phyloP scores from a whole-genome alignment of 805 yeast species.

The Wickerhamomyces ciferrii region DNA sequence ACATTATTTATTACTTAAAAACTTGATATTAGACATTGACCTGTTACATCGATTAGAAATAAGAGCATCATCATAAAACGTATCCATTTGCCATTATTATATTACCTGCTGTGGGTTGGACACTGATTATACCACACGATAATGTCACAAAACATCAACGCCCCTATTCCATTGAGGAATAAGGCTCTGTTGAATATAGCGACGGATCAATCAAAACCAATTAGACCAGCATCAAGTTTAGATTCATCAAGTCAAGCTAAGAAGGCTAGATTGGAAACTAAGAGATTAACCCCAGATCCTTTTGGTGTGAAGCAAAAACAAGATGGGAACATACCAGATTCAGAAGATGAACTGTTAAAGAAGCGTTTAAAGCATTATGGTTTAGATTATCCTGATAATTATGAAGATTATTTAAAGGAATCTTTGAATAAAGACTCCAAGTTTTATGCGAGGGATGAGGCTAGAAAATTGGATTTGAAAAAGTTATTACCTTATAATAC shows the following conservation, averaged over 20 bases:
- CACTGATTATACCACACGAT: neutral
- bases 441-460: slow-evolving; percentile 31
- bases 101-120: neutral
- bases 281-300: slow-evolving; percentile 19
- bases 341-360: slow-evolving; percentile 17
- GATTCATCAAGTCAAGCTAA: neutral
- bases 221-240: neutral
- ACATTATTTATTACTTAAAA: too few species aligned
- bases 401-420: slow-evolving; percentile 23
- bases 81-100: neutral
- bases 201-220: neutral
- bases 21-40: too few species aligned
- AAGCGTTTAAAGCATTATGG: slow-evolving; percentile 35
- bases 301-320: neutral
- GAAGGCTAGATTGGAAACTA: neutral
- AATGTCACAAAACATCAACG: slow-evolving; percentile 12
- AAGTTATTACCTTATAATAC: slow-evolving; percentile 66
- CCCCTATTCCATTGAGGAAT: slow-evolving; percentile 20
- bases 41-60: neutral
- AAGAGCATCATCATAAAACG: neutral
- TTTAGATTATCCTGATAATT: slow-evolving; percentile 46
- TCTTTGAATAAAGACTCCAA: slow-evolving; percentile 29
- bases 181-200: slow-evolving; percentile 3
- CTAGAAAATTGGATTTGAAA: slow-evolving; percentile 26
- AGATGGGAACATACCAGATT: neutral